Percentiles rank a stretch among this genome's conserved stretches.
Conservation (phyloP, 441 rosid genomes). For the Erysimum pusillum region DNA sequence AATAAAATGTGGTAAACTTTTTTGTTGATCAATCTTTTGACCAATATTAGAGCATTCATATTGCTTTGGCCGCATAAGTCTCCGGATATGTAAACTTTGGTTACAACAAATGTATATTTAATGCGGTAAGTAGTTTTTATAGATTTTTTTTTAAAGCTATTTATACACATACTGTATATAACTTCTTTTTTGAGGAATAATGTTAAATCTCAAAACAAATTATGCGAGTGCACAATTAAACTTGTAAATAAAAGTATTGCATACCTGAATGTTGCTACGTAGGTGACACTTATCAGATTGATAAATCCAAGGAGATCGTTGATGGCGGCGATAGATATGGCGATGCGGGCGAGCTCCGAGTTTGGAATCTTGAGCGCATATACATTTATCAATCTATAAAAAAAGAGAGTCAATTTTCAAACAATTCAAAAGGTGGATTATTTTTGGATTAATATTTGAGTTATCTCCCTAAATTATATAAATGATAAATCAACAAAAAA, state of each 20-base stretch:
- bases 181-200: background rate
- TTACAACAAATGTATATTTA: background rate
- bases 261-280: slow-evolving; percentile 45
- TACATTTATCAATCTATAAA: too few relatives aligned
- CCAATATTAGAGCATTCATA: background rate
- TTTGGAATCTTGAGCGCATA: slow-evolving; percentile 46
- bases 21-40: background rate
- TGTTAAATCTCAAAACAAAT: too few relatives aligned
- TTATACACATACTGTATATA: background rate
- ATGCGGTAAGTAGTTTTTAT: background rate
- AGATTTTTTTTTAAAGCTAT: background rate
- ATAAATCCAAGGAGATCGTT: slow-evolving; percentile 40
- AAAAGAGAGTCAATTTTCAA: background rate
- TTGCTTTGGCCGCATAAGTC: background rate
- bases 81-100: background rate
- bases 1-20: background rate
- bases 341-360: slow-evolving; percentile 42
- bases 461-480: too few relatives aligned
- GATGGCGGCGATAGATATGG: slow-evolving; percentile 36
- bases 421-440: background rate
- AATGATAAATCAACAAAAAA: background rate
- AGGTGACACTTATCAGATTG: slow-evolving; percentile 13
- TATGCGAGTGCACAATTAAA: background rate
- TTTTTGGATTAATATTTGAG: background rate
- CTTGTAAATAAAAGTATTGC: background rate